Base-by-base conservation (phyloP, 164 flowering plant species). In the Warburgia ugandensis region DNA sequence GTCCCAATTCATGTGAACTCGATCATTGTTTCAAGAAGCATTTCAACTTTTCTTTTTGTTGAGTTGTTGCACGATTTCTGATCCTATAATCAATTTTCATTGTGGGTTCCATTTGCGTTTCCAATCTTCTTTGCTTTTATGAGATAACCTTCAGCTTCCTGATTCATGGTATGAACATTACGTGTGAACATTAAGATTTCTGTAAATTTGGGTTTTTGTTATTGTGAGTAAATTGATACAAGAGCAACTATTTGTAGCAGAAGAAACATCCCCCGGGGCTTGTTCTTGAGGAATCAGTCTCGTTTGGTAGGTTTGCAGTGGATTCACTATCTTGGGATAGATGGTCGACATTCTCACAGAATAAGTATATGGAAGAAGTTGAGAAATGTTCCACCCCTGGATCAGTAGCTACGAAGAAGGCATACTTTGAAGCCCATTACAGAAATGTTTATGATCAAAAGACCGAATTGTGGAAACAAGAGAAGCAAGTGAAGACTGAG, bases 401-500 rank as follows among this genome's bases (percentile, higher is more conserved):
- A 63, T 86, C 95, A 16, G 97, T 90, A 2, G 86, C 86, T n/a
- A 59, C 73, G 71, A 86, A 90, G 56, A 79, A 69, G 62, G 94
- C 97, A 10, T 90, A 77, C 50, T 86, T 90, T 47, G 97, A 90
- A 76, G 94, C 94, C 19, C 95, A 82, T 63, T 82, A 84, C 75
- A 84, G 77, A 71, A 82, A 73, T 71, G 77, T 84, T 52, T 85
- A 87, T 60, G 87, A 83, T 21, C 40, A 33, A 52, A 80, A 77
- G 57, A 80, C 81, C 1, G 85, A 81, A 66, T 28, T 70, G 14
- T n/a, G 66, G 64, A 81, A 71, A 52, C 78, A 77, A 59, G 83
- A 75, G 48, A 66, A 65, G 64, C 58, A 52, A 41, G 52, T 61
- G 62, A 71, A 30, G 19, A 9, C 27, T 13, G 32, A 29, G 8